These are phyloP conservation scores for Coemansia sp. DNA, from an alignment of 192 early-diverging fungal species.

Conservation along the genomic window DNA sequence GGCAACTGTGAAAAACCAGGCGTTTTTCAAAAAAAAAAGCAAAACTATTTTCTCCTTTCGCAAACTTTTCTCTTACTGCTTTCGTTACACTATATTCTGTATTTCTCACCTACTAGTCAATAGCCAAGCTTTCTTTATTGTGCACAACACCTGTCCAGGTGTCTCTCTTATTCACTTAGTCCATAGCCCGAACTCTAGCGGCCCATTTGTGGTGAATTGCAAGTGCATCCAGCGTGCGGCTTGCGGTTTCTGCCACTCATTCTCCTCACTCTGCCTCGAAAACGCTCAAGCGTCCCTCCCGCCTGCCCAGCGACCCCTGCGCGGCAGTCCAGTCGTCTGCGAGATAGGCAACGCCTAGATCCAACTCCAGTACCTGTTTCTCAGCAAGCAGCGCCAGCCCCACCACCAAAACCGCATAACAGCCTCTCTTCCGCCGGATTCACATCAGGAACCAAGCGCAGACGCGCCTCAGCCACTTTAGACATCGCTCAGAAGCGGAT, in stretches of 20 bases:
- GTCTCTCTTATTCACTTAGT: not conserved
- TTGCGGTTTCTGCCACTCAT: constrained; percentile 15
- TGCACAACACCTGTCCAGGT: not conserved
- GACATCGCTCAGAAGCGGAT: not conserved
- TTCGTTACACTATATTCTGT: no score
- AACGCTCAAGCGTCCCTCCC: constrained; percentile 5
- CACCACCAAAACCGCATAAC: not conserved
- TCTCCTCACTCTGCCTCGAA: constrained; percentile 31
- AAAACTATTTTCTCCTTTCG: not conserved
- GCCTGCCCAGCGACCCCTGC: constrained; percentile 13
- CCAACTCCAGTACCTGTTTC: not conserved
- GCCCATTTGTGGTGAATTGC: constrained; percentile 14
- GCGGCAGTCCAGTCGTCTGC: constrained; percentile 28
- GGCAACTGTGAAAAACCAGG: no score
- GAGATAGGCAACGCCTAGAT: constrained; percentile 22
- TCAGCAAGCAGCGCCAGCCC: not conserved
- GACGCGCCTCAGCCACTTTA: not conserved
- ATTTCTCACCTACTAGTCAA: not conserved
- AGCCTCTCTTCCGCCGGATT: not conserved
- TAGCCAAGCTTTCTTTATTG: not conserved
- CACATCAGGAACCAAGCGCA: not conserved
- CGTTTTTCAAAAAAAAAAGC: no score
- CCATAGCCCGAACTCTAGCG: not conserved
- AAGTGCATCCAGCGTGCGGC: constrained; percentile 27
- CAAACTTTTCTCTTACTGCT: not conserved